phyloP scores from a whole-genome alignment of 2,329 filamentous ascomycete species.

The Paecilomyces fulvus region DNA sequence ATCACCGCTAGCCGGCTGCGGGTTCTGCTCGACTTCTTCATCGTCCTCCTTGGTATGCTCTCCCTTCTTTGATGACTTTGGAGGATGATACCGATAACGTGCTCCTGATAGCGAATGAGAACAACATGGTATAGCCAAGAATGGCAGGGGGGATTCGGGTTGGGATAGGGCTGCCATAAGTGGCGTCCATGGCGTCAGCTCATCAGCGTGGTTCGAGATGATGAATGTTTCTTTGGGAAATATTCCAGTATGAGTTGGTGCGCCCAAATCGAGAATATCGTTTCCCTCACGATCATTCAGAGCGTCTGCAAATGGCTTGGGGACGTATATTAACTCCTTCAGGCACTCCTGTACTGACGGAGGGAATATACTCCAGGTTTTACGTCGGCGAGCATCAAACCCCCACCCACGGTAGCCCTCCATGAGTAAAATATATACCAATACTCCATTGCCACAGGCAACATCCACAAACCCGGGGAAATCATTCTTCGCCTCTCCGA shows the following conservation, averaged over 20 bases:
- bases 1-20: slow-evolving; percentile 31
- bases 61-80: slow-evolving; percentile 21
- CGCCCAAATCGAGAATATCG: slow-evolving; percentile 7
- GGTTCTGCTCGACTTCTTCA: slow-evolving; percentile 9
- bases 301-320: slow-evolving; percentile 37
- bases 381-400: slow-evolving; percentile 79
- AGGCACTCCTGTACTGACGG: slow-evolving; percentile 40
- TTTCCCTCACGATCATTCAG: slow-evolving; percentile 1
- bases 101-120: slow-evolving; percentile 76
- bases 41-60: slow-evolving; percentile 9
- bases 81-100: slow-evolving; percentile 50
- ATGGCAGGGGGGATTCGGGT: slow-evolving; percentile 58
- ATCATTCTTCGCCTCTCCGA: slow-evolving; percentile 10
- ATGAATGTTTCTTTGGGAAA: slow-evolving; percentile 77
- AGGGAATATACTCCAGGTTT: slow-evolving; percentile 73
- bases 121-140: slow-evolving; percentile 92
- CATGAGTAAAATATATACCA: slow-evolving; percentile 70
- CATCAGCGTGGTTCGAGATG: slow-evolving; percentile 93
- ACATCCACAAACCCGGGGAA: slow-evolving; percentile 95
- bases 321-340: slow-evolving; percentile 54
- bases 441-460: slow-evolving; percentile 86
- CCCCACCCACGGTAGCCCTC: slow-evolving; percentile 85
- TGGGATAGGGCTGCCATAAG: slow-evolving; percentile 61
- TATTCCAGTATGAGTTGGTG: slow-evolving; percentile 42
- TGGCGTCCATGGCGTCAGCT: slow-evolving; percentile 93